Evolutionary conservation across 768 basidiomycete species (phyloP), one percentile per base, ranked within the genome.

Genomic region (Mycena haematopus): DNA sequence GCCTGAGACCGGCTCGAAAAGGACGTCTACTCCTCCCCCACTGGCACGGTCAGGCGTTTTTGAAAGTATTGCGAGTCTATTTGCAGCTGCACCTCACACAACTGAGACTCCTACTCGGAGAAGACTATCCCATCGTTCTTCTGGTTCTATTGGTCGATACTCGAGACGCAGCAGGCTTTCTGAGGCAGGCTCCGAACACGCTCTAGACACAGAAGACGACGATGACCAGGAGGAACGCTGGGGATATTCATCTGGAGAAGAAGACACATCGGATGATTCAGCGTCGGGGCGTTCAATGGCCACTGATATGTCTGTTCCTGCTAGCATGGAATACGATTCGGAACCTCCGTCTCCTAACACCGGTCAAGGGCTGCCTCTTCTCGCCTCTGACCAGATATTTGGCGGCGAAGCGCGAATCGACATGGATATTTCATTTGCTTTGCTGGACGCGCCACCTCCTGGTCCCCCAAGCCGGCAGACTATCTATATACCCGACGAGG

Each of bases 201-300:
- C 80, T 22, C 65, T 85, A 6, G 84, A 78, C 29, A 79, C 77
- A 13, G 87, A 83, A 3, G 83, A 84, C 25, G 86, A 84, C 27
- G 86, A 86, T 40, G 81, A 78, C 60, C 85, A 58, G 35, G 35
- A 87, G 46, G 91, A 93, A 66, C 83, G 92, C n/a, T 95, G 93
- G 93, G 93, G 93, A 5, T 95, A 95, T 75, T 87, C 90, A n/a
- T 94, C 93, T 3, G 91, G 86, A 24, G 93, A 95, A 70, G 91
- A 90, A 69, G 85, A 86, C 24, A 80, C 79, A 22, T 80, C 84
- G 14, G 77, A 75, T 25, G 82, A 79, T 33, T 77, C 74, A 6
- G 60, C 70, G 25, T 76, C 68, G 47, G 74, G 74, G 31, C 70
- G 73, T 14, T 68, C 74, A 31, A 74, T 75, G 19, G 73, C 62